Base-by-base conservation (phyloP, 108 stramenopile species). In the Skeletonema grethae region DNA sequence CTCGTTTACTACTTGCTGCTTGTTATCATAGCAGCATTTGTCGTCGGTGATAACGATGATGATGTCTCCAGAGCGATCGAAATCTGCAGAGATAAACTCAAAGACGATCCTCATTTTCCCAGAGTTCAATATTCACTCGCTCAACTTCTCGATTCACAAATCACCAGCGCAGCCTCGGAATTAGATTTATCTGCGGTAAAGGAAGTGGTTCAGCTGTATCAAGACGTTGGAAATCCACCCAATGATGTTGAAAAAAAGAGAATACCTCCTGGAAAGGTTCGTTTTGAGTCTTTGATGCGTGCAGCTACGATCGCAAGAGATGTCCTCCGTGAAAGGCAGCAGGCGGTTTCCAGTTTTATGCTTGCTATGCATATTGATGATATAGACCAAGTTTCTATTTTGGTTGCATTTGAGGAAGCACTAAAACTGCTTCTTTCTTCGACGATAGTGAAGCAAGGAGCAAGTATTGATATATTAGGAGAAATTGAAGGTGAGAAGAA, bases 71-170 rank as follows among this genome's bases (percentile, higher is more conserved):
- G 63, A 72, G 70, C 70, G 12, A 72, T 72, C n/a, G 30, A 43
- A 0, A 72, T 72, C 34, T 72, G 70, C 22, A 16, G 62, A 72
- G 50, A 72, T 3, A 63, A 72, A 56, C 70, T 72, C 16, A 39
- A 72, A 55, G 70, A 22, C 31, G 70, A 72, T 63, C 70, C 70
- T 34, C 62, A 72, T 36, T 56, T 63, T 30, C 70, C 70, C 0
- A 55, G 22, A 46, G 62, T 72, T 32, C 70, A 72, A 55, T 53
- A 72, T 34, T 62, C 70, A n/a, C 46, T 72, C 7, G 70, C 70
- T n/a, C 70, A 72, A 53, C 39, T 72, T 0, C 48, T 72, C 24
- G 70, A 72, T 55, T 63, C 70, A 0, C 58, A 53, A 13, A 62
- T 63, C 12, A 7, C 43, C 31, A n/a, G 20, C 25, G 18, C 46